phyloP scores from a whole-genome alignment of 441 rosid species.

The Populus hybrid region DNA sequence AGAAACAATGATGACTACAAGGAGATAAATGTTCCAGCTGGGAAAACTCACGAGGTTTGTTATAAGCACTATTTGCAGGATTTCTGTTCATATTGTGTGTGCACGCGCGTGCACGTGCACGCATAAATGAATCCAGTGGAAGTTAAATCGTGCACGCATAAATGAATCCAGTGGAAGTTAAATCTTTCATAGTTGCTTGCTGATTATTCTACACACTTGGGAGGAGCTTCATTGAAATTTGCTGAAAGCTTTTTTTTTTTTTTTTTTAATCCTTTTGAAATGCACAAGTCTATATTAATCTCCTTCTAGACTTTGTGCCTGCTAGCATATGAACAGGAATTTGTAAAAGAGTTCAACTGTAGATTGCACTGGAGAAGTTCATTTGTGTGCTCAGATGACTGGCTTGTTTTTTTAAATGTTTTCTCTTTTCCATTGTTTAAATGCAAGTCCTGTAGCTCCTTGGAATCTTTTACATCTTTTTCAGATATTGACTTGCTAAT shows the following conservation, averaged over 20 bases:
- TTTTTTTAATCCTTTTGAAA: not conserved
- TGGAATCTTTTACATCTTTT: not conserved
- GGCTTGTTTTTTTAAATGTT: no score
- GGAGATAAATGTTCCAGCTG: constrained; percentile 75
- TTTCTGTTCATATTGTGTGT: not conserved
- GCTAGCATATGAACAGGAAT: not conserved
- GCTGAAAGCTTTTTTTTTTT: not conserved
- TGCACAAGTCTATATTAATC: not conserved
- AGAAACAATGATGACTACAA: constrained; percentile 86
- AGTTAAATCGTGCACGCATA: not conserved
- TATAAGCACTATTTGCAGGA: constrained; percentile 16
- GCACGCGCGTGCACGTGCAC: not conserved
- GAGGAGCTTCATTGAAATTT: not conserved
- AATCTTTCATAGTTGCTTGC: not conserved
- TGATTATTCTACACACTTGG: not conserved
- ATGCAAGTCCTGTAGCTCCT: not conserved
- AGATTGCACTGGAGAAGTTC: constrained; percentile 5
- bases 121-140: not conserved
- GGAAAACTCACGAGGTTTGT: constrained; percentile 81
- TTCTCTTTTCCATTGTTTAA: not conserved
- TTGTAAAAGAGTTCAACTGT: not conserved
- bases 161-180: not conserved
- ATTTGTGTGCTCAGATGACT: not conserved
- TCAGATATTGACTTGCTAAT: not conserved
- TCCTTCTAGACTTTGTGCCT: not conserved